phyloP scores from a whole-genome alignment of 495 filamentous ascomycete genomes.

The Poronia punctata region DNA sequence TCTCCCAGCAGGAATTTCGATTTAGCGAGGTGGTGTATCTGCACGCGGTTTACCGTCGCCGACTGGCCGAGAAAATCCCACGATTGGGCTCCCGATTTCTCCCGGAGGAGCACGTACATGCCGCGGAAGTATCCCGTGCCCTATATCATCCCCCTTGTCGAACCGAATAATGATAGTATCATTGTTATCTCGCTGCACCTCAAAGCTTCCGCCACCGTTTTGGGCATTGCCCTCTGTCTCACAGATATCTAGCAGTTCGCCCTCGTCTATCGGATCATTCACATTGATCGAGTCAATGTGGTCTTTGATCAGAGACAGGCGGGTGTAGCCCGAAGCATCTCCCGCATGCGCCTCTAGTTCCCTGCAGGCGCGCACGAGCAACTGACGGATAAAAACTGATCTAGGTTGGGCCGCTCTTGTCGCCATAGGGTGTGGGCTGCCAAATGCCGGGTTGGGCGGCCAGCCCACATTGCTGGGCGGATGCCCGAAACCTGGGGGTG shows the following conservation, averaged over 20 bases:
- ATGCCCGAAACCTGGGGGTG: constrained; percentile 20
- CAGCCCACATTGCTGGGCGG: constrained; percentile 13
- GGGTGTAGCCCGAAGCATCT: constrained; percentile 52
- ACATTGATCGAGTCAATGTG: constrained; percentile 56
- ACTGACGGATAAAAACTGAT: constrained; percentile 39
- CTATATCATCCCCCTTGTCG: constrained; percentile 18
- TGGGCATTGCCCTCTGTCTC: constrained; percentile 81
- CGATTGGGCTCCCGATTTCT: constrained; percentile 49
- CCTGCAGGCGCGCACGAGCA: constrained; percentile 44
- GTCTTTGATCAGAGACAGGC: constrained; percentile 56
- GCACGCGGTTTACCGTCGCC: too few relatives aligned
- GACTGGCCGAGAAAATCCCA: too few relatives aligned
- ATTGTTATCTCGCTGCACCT: constrained; percentile 46
- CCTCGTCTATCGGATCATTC: constrained; percentile 54
- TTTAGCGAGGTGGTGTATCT: constrained; percentile 11
- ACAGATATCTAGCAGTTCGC: constrained; percentile 81
- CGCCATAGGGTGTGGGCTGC: constrained; percentile 18
- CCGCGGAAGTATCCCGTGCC: constrained; percentile 18
- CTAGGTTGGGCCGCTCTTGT: constrained; percentile 31
- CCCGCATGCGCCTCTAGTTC: constrained; percentile 30
- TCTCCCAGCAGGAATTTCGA: too few relatives aligned
- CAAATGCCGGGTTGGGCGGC: constrained; percentile 22
- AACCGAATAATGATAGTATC: constrained; percentile 46
- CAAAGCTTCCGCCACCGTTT: constrained; percentile 86
- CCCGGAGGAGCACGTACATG: constrained; percentile 42